Evolutionary conservation across 257 asterid genomes (phyloP).

Genomic region (Solanum sejunctum): DNA sequence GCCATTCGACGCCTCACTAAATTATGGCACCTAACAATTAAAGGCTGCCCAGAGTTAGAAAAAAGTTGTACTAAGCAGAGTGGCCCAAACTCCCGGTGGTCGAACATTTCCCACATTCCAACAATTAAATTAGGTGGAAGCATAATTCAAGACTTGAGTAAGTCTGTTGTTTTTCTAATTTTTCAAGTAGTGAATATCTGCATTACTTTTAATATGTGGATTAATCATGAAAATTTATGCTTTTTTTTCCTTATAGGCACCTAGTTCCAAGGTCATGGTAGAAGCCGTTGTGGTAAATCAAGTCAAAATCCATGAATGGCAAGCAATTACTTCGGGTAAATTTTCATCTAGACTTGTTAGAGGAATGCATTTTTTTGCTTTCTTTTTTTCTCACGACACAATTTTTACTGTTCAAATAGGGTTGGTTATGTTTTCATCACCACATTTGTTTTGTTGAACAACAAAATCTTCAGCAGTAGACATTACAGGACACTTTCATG

Average conservation of each 20-base stretch:
- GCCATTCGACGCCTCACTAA: neutral
- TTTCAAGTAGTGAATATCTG: neutral
- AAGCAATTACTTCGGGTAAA: neutral
- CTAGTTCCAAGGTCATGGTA: neutral
- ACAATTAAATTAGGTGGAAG: neutral
- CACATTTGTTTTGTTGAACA: neutral
- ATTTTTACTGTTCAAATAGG: neutral
- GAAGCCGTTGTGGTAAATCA: neutral
- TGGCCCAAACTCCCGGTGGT: neutral
- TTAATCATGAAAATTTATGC: neutral
- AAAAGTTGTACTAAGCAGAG: neutral
- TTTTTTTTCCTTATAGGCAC: neutral
- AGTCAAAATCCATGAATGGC: neutral
- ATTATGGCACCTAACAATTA: accelerated
- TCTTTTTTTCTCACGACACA: neutral
- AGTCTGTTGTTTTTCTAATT: neutral
- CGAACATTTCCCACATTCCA: neutral
- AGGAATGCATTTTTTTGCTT: neutral
- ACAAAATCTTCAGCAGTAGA: neutral
- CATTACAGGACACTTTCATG: neutral
- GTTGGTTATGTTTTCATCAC: neutral
- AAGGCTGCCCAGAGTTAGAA: neutral
- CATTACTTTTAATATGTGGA: neutral
- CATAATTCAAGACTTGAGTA: neutral
- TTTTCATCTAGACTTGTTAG: neutral